A percentile compares a stretch with the other conserved stretches of the same genome.
These are phyloP conservation scores for Teratosphaeria zuluensis DNA, from an alignment of 2,329 filamentous ascomycete genomes.

Conservation along the genomic window DNA sequence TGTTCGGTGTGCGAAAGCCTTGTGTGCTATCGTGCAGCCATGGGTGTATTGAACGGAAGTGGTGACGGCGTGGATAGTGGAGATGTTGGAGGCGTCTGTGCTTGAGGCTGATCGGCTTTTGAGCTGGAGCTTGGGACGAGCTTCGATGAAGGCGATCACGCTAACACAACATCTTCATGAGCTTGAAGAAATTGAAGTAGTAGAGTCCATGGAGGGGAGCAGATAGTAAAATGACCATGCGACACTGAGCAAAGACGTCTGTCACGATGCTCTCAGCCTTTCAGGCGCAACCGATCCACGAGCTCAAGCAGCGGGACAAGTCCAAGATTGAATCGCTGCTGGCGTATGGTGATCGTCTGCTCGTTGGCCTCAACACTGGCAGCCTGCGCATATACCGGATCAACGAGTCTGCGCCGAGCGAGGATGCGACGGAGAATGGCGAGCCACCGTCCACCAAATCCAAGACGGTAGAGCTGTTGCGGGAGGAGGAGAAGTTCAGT, in stretches of 20 bases:
- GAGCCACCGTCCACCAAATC: constrained; percentile 33
- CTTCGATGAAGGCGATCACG: not conserved
- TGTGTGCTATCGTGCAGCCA: not conserved
- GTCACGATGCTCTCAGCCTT: constrained; percentile 75
- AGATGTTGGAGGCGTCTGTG: not conserved
- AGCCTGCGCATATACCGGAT: constrained; percentile 83
- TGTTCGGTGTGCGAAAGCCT: not conserved
- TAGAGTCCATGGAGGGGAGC: not conserved
- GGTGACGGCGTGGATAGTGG: not conserved
- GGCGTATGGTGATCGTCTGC: constrained; percentile 81
- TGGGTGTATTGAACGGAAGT: not conserved
- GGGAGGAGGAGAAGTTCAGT: constrained; percentile 91
- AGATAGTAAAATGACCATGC: not conserved
- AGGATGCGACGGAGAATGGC: constrained; percentile 16
- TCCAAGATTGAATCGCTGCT: constrained; percentile 94
- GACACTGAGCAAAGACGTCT: not conserved
- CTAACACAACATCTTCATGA: not conserved
- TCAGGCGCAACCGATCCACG: constrained; percentile 89
- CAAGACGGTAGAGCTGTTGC: constrained; percentile 65
- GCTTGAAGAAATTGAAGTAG: not conserved
- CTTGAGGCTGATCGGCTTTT: not conserved
- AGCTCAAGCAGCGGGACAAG: constrained; percentile 92
- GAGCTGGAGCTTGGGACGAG: not conserved
- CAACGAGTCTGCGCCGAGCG: constrained; percentile 51
- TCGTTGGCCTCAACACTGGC: constrained; percentile 87